phyloP scores from a whole-genome alignment of 768 basidiomycete genomes.

The Sporobolomyces pararoseus region DNA sequence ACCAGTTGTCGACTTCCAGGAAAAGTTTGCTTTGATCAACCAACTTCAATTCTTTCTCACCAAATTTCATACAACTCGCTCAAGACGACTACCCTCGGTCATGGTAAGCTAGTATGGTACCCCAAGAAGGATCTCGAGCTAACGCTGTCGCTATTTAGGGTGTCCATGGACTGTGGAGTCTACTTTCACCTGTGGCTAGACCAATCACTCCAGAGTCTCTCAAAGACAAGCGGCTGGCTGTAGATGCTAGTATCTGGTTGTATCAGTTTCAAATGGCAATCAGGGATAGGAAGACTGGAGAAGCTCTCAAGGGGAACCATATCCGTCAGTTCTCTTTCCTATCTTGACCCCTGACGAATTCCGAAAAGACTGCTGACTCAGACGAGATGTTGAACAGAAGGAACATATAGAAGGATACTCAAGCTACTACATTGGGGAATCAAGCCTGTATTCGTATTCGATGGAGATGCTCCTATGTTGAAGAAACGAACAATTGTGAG shows the following conservation, averaged over 20 bases:
- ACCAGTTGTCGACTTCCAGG: no score
- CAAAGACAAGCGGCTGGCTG: conserved; percentile 91
- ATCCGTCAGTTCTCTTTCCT: conserved; percentile 67
- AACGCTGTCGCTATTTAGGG: conserved; percentile 54
- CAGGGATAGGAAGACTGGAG: conserved; percentile 87
- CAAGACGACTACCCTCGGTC: background rate
- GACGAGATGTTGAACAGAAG: conserved; percentile 20
- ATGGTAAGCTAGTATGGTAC: background rate
- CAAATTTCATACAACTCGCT: background rate
- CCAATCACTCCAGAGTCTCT: conserved; percentile 89
- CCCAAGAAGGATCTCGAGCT: background rate
- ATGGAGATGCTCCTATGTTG: conserved; percentile 87
- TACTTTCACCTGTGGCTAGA: conserved; percentile 85
- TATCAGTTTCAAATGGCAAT: conserved; percentile 99
- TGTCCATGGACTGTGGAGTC: conserved; percentile 92
- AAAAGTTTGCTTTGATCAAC: background rate
- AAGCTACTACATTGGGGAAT: conserved; percentile 96
- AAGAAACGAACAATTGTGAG: conserved; percentile 85
- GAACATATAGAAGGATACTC: conserved; percentile 64
- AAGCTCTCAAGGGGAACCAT: conserved; percentile 84
- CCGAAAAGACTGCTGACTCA: background rate
- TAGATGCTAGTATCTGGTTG: conserved; percentile 98
- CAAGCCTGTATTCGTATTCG: conserved; percentile 97
- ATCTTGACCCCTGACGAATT: background rate
- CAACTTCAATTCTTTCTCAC: background rate